These are phyloP conservation scores for Prunus salicina DNA, from an alignment of 306 rosid species.

Conservation along the genomic window DNA sequence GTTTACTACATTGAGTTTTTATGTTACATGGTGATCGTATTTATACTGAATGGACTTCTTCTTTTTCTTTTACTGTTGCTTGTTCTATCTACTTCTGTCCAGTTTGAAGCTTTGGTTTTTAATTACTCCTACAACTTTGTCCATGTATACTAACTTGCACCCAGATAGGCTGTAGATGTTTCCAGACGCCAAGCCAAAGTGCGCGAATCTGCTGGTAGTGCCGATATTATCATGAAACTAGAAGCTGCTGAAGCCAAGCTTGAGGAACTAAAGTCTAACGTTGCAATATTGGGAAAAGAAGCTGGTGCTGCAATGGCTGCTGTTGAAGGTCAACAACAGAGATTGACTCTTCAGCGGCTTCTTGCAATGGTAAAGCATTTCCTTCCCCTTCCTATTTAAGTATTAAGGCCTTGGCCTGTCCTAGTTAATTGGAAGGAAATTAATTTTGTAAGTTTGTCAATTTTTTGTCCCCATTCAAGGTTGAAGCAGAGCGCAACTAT, in stretches of 20 bases:
- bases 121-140: constrained; percentile 16
- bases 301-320: constrained; percentile 89
- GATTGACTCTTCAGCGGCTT: constrained; percentile 84
- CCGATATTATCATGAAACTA: constrained; percentile 60
- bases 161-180: constrained; percentile 84
- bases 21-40: not conserved
- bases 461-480: constrained; percentile 39
- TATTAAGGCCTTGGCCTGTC: not conserved
- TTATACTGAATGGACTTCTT: not conserved
- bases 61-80: not conserved
- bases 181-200: constrained; percentile 73
- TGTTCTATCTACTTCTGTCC: not conserved
- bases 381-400: not conserved
- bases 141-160: constrained; percentile 43
- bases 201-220: constrained; percentile 64
- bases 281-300: constrained; percentile 80
- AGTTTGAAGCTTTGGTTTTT: not conserved
- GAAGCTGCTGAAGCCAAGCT: constrained; percentile 80
- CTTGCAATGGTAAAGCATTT: constrained; percentile 63
- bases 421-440: not conserved
- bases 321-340: constrained; percentile 86
- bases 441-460: constrained; percentile 1
- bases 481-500: constrained; percentile 76
- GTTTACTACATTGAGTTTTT: not conserved
- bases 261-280: constrained; percentile 69